Conservation (phyloP, 164 flowering plant species). For the Stephania yunnanensis region DNA sequence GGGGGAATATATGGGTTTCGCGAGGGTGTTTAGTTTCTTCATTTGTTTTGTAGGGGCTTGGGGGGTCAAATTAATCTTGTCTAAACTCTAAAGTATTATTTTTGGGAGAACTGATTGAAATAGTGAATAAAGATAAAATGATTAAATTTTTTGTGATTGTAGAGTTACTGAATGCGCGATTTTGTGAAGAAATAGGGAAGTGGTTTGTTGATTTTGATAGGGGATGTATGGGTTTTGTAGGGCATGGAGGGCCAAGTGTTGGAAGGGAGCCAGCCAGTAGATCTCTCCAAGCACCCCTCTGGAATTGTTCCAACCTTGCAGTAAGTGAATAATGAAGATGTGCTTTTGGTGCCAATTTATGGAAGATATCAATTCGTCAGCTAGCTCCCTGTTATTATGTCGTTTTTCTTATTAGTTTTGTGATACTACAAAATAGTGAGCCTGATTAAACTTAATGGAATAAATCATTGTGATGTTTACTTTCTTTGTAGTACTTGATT, state of each 20-base stretch:
- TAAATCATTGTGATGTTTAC: not conserved
- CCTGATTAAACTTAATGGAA: not conserved
- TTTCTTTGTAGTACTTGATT: too few relatives aligned
- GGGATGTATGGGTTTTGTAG: not conserved
- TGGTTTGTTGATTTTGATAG: too few relatives aligned
- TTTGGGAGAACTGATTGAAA: too few relatives aligned
- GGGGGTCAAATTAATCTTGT: too few relatives aligned
- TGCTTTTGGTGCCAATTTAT: not conserved
- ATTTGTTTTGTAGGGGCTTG: too few relatives aligned
- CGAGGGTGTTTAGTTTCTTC: too few relatives aligned
- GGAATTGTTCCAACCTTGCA: slow-evolving; percentile 11
- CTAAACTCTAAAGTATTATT: too few relatives aligned
- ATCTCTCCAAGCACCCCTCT: slow-evolving; percentile 24
- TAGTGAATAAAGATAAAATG: too few relatives aligned
- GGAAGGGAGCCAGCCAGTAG: slow-evolving; percentile 27
- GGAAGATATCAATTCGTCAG: not conserved
- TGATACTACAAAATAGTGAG: not conserved
- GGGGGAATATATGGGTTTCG: too few relatives aligned
- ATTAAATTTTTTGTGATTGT: too few relatives aligned
- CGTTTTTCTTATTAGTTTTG: not conserved
- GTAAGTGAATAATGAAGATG: slow-evolving; percentile 4
- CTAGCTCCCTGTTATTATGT: not conserved
- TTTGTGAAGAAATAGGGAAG: too few relatives aligned
- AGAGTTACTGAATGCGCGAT: too few relatives aligned
- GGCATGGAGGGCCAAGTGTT: slow-evolving; percentile 16